A percentile compares a stretch with the other conserved stretches of the same genome.
These are phyloP conservation scores for Globisporangium carolinianum DNA, from an alignment of 352 stramenopile species.

Conservation along the genomic window DNA sequence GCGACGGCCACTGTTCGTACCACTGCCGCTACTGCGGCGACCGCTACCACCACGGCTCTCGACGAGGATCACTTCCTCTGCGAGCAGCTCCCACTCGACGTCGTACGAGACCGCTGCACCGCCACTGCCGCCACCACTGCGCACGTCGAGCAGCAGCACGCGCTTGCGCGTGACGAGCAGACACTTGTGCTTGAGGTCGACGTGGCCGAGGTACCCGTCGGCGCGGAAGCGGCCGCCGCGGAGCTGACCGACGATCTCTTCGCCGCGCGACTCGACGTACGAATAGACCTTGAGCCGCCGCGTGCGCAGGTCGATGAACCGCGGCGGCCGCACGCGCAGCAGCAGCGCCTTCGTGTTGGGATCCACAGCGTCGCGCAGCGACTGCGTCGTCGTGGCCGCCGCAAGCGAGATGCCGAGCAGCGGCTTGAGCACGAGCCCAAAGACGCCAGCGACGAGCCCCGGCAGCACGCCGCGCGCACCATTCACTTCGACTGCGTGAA, in stretches of 20 bases:
- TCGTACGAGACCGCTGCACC: constrained; percentile 52
- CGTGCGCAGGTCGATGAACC: constrained; percentile 78
- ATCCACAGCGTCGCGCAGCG: constrained; percentile 71
- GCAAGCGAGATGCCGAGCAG: constrained; percentile 71
- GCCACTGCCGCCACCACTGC: constrained; percentile 13
- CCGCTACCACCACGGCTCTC: constrained; percentile 25
- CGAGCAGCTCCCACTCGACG: constrained; percentile 71
- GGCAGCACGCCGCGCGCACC: constrained; percentile 70
- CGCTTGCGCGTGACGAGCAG: constrained; percentile 81
- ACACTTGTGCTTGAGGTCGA: constrained; percentile 80
- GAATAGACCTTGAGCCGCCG: constrained; percentile 79
- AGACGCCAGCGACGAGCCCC: constrained; percentile 66
- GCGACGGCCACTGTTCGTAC: no score
- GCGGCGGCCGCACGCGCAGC: constrained; percentile 65
- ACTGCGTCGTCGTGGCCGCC: constrained; percentile 61
- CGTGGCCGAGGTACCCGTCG: constrained; percentile 79
- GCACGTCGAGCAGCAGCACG: constrained; percentile 72
- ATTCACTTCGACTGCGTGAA: constrained; percentile 77
- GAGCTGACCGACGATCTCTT: constrained; percentile 82
- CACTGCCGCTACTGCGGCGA: background rate
- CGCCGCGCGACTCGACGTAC: constrained; percentile 82
- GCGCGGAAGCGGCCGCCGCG: constrained; percentile 63
- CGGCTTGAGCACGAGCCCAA: constrained; percentile 80
- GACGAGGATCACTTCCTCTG: constrained; percentile 75
- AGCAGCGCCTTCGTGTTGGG: constrained; percentile 77